Conservation (phyloP, 352 stramenopile species). For the Pythium aquatile region DNA sequence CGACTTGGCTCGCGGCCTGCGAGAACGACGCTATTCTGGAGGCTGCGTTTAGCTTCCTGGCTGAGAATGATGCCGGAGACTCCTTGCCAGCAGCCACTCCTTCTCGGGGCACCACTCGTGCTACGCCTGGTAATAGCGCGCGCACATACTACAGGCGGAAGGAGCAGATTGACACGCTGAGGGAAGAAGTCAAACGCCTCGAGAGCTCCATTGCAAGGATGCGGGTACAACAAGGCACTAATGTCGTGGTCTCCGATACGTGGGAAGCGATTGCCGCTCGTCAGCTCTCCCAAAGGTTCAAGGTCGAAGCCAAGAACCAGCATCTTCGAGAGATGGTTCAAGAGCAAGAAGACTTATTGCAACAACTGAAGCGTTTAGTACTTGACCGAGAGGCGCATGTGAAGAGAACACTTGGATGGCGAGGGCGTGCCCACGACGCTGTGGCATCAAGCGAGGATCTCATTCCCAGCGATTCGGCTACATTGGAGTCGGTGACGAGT, state of each 20-base stretch:
- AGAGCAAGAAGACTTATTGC: background rate
- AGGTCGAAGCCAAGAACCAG: background rate
- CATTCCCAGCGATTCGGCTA: background rate
- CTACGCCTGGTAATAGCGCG: background rate
- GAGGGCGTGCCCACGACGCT: too few species aligned
- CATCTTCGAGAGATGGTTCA: background rate
- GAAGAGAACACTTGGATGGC: too few species aligned
- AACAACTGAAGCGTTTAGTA: background rate
- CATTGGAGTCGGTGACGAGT: background rate
- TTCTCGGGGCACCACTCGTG: too few species aligned
- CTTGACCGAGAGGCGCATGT: background rate
- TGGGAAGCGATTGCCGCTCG: background rate
- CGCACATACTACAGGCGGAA: background rate
- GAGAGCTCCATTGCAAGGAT: background rate
- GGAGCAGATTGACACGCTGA: background rate
- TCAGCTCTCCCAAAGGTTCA: background rate
- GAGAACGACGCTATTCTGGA: background rate
- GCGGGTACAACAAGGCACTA: background rate
- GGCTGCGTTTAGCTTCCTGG: background rate
- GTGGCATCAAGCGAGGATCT: too few species aligned
- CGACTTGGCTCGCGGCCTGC: background rate
- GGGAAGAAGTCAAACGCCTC: background rate
- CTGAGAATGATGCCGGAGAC: background rate
- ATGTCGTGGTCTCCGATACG: background rate
- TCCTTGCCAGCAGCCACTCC: too few species aligned